Base-by-base conservation (phyloP, 257 asterid species). In the Gentiana straminea region DNA sequence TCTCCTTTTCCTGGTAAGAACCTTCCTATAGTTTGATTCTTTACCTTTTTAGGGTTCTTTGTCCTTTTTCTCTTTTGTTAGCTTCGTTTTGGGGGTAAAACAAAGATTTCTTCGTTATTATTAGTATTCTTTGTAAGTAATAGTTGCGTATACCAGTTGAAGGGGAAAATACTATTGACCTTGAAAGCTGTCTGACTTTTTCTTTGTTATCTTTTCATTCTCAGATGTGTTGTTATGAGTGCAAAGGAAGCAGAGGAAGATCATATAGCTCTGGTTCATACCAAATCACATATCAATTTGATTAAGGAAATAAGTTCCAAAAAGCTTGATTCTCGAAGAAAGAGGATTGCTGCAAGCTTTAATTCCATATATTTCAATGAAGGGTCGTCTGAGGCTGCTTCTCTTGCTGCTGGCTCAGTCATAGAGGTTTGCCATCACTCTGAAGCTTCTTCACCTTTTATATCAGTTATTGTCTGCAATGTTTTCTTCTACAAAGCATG, bases 321-420 rank as follows among this genome's bases (percentile, higher is more conserved):
- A 58, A 68, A 75, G 51, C 54, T 68, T 11, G 71, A 59, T 39
- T 56, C 76, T 9, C 66, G 38, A 70, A 80, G 95, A 62, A 70
- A 65, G 54, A 57, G 60, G 63, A 59, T 59, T 34, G 82, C 97
- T 49, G 64, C 71, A 24, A 75, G 71, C 11, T 87, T 71, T 55
- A 81, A 81, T 76, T 91, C 98, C 13, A 78, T 91, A 57, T 91
- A 91, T 81, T 84, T 91, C 81, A 91, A 80, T 48, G 78, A 78
- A 65, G 97, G 97, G 60, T 84, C 98, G 38, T 76, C 97, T 15
- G 84, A 84, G 66, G 86, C 98, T 44, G 98, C 98, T 65, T 79
- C 44, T 74, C 88, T 91, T 75, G 91, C 98, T 64, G 90, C 95
- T 33, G 98, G 98, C 47, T 87, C 95, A 48, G 95, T 84, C 38